Evolutionary conservation across 108 stramenopile species (phyloP).

Genomic region (Pseudonitzschia multiseries): DNA sequence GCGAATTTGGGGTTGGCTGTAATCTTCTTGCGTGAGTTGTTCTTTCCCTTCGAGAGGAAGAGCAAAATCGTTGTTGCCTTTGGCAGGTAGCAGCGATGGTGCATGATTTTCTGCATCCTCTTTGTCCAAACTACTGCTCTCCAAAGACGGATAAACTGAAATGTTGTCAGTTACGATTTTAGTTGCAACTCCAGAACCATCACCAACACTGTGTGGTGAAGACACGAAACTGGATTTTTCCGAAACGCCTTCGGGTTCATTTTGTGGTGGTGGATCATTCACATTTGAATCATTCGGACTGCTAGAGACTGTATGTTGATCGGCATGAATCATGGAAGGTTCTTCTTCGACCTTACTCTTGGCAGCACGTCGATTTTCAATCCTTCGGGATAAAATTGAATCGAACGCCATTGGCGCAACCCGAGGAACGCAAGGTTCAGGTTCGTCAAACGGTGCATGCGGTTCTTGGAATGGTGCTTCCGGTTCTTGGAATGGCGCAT

Average conservation of each 20-base stretch:
- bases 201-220: not conserved
- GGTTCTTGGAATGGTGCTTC: not conserved
- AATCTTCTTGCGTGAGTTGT: not conserved
- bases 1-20: not conserved
- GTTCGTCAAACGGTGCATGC: not conserved
- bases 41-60: not conserved
- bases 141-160: not conserved
- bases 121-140: not conserved
- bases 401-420: not conserved
- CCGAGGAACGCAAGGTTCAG: not conserved
- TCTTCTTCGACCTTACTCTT: not conserved
- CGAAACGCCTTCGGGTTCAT: not conserved
- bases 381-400: slow-evolving; percentile 7
- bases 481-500: not conserved
- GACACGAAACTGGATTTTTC: not conserved
- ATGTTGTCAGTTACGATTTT: not conserved
- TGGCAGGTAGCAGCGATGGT: not conserved
- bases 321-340: not conserved
- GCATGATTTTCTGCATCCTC: slow-evolving; percentile 3
- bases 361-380: slow-evolving; percentile 9
- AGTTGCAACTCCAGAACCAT: not conserved
- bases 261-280: not conserved
- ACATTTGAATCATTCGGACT: not conserved
- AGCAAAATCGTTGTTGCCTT: not conserved
- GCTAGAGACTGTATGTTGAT: not conserved